Evolutionary conservation across 306 rosid species (phyloP).

Genomic region (Quercus robur): DNA sequence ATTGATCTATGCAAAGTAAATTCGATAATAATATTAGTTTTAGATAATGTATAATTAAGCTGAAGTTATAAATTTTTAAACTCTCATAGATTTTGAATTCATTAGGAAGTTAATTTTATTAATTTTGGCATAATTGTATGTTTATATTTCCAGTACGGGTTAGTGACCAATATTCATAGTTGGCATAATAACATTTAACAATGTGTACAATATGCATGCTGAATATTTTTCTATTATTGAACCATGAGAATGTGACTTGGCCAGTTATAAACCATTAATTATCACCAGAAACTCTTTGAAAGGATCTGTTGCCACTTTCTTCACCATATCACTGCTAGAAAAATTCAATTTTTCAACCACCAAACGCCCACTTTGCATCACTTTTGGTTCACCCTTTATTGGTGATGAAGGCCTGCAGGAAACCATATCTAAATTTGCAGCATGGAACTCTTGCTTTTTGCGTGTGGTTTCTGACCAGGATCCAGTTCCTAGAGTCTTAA

Average conservation of each 20-base stretch:
- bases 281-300: slow-evolving; percentile 58
- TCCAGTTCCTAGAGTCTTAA: slow-evolving; percentile 32
- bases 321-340: slow-evolving; percentile 54
- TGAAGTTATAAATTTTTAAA: no score
- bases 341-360: slow-evolving; percentile 9
- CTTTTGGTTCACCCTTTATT: slow-evolving; percentile 66
- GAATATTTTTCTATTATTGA: no score
- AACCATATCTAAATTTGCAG: slow-evolving; percentile 36
- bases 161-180: no score
- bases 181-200: no score
- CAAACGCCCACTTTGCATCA: slow-evolving; percentile 66
- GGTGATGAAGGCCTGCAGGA: slow-evolving; percentile 39
- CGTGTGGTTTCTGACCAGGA: slow-evolving; percentile 47
- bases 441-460: slow-evolving; percentile 68
- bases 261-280: slow-evolving; percentile 18
- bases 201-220: no score
- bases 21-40: no score
- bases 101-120: no score
- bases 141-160: no score
- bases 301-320: slow-evolving; percentile 71
- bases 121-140: no score
- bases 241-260: not conserved
- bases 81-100: no score
- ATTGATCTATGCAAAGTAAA: no score
- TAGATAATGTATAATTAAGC: no score